These are phyloP conservation scores for Alternaria gansuensis DNA, from an alignment of 2,329 filamentous ascomycete species.

Conservation along the genomic window DNA sequence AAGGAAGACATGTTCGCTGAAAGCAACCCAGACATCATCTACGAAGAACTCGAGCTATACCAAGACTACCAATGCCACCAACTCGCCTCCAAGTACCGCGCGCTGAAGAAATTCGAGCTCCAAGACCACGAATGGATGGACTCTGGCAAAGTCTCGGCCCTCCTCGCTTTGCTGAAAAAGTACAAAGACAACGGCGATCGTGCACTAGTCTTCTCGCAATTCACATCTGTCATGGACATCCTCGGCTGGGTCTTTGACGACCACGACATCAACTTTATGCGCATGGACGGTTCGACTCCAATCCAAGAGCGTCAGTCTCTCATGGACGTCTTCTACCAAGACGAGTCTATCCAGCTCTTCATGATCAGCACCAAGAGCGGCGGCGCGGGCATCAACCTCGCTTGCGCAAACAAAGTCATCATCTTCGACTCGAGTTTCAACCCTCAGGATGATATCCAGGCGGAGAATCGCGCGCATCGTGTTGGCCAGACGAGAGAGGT, in stretches of 20 bases:
- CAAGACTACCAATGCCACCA: conserved; percentile 70
- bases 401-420: conserved; percentile 94
- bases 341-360: conserved; percentile 84
- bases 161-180: conserved; percentile 75
- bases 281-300: conserved; percentile 85
- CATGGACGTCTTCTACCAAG: conserved; percentile 84
- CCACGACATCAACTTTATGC: conserved; percentile 76
- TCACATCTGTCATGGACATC: conserved; percentile 90
- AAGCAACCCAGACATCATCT: conserved; percentile 62
- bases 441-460: conserved; percentile 97
- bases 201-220: conserved; percentile 90
- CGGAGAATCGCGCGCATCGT: conserved; percentile 94
- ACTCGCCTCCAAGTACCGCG: conserved; percentile 63
- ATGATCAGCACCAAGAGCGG: conserved; percentile 92
- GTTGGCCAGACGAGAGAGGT: conserved; percentile 91
- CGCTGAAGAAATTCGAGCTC: conserved; percentile 65
- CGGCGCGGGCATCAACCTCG: conserved; percentile 96
- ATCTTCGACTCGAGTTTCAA: conserved; percentile 99
- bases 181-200: conserved; percentile 86
- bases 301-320: conserved; percentile 85
- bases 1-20: conserved; percentile 67
- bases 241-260: conserved; percentile 81
- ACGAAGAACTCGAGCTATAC: conserved; percentile 63
- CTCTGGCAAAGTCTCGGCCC: conserved; percentile 84
- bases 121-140: conserved; percentile 72